Base-by-base conservation (phyloP, 2,329 filamentous ascomycete genomes). In the Sarocladium strictum region DNA sequence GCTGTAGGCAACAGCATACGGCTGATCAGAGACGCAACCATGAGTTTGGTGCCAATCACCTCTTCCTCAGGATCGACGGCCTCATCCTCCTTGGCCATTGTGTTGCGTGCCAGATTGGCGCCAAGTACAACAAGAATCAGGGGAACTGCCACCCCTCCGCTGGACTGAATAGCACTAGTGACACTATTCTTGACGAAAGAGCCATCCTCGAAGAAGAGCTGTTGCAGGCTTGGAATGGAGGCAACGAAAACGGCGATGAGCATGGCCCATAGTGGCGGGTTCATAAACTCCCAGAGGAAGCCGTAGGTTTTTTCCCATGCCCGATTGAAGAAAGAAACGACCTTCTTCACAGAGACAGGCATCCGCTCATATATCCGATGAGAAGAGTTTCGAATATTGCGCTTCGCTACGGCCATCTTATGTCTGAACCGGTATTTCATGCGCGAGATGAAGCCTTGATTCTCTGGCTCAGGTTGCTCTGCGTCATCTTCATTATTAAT, bases 41-140 rank as follows among this genome's bases (percentile, higher is more conserved):
- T 83, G 1, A 99, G 81, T 66, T 87, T 91, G 41, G 80, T 89
- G 62, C 82, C 83, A 38, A 86, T 81, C 59, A 76, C 60, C 55
- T 79, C 78, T 66, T 96, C 89, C 64, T 93, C 89, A 0, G 85
- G 76, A 53, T 90, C 86, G 21, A 78, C 74, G 24, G 78, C 75
- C 19, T 84, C 77, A 35, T 81, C 77, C 56, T 81, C 77, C 56
- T 84, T 78, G 1, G 87, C 86, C 55, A 94, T 80, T 0, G 93
- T 97, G 71, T 95, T 97, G 63, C 90, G 86, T 5, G 93, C 94
- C 26, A 99, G 79, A 65, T 99, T 97, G 57, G 92, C 94, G 41
- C 94, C 94, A 2, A 99, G 79, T 9, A 99, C 94, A 35, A 99
- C 93, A 33, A 99, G 76, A 65, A 99, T 99, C 38, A 99, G 77